Evolutionary conservation across 2,329 filamentous ascomycete species (phyloP).

Genomic region (Xenoacremonium recifei): DNA sequence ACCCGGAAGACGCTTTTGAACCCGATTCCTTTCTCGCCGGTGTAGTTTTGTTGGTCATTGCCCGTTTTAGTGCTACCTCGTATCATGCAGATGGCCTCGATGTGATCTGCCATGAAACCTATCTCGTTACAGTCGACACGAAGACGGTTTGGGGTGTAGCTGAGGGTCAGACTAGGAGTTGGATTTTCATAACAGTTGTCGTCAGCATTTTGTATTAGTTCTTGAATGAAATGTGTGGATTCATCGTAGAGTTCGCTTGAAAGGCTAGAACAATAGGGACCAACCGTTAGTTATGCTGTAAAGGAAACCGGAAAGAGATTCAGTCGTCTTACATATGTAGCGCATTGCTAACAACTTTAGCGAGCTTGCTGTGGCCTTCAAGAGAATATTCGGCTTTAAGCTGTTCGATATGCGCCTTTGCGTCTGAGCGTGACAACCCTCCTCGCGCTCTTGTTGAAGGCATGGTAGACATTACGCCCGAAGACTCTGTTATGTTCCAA

Average conservation of each 20-base stretch:
- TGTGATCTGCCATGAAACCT: neutral
- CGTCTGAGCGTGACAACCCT: too few species aligned
- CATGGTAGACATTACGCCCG: too few species aligned
- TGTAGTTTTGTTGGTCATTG: slow-evolving; percentile 20
- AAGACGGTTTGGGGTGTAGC: neutral
- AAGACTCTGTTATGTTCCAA: too few species aligned
- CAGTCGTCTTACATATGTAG: too few species aligned
- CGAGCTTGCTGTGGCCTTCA: too few species aligned
- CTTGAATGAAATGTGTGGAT: slow-evolving; percentile 34
- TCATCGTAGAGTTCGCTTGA: slow-evolving; percentile 23
- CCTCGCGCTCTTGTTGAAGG: too few species aligned
- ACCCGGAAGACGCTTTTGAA: slow-evolving; percentile 37
- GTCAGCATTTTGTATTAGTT: slow-evolving; percentile 40
- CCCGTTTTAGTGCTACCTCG: neutral
- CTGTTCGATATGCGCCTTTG: too few species aligned
- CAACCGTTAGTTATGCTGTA: too few species aligned
- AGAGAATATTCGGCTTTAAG: too few species aligned
- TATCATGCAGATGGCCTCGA: neutral
- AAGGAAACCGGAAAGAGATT: too few species aligned
- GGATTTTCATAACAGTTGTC: slow-evolving; percentile 24
- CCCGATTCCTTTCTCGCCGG: slow-evolving; percentile 38
- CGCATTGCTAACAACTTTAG: too few species aligned
- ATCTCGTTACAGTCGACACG: neutral
- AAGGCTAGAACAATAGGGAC: neutral
- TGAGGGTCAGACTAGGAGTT: neutral